Base-by-base conservation (phyloP, 345 rosid genomes). In the Crucihimalaya himalaica region DNA sequence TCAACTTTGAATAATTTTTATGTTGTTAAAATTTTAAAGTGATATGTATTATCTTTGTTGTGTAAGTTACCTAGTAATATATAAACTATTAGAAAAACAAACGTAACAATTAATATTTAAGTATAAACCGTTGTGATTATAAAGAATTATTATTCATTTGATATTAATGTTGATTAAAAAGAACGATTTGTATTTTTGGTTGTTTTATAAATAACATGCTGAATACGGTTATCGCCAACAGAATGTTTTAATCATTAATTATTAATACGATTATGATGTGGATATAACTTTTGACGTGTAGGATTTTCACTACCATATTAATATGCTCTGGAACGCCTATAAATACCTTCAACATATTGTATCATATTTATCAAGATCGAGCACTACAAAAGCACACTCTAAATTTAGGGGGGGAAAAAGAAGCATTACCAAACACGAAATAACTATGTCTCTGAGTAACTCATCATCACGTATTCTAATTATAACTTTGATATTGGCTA, bases 311-410 rank as follows among this genome's bases (percentile, higher is more conserved):
- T 42, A 40, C 50, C 46, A 53, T 23, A 9, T 53, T 43, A 4
- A 15, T 32, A 43, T 51, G 61, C 35, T 19, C 46, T 23, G 12
- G 48, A 43, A 23, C 66, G 79, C 75, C 75, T 76, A 76, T 76
- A 76, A 76, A 76, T 62, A 76, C 65, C 59, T 27, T 61, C 28
- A 19, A 52, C 70, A 25, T 54, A 16, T 53, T 62, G 52, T 63
- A 32, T 35, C 70, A 45, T 45, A 69, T 63, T 69, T 75, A 76
- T 69, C 75, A 75, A 75, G 51, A n/a, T n/a, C n/a, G n/a, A 52
- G 14, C 39, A 28, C 19, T 57, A 7, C 68, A n/a, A 67, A 66
- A 37, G 2, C n/a, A 2, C 53, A 74, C 34, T 66, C 29, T 58
- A 50, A 9, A 66, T 46, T 54, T n/a, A n/a, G n/a, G n/a, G 65